Base-by-base conservation (phyloP, 2,329 filamentous ascomycete species). In the Pseudogymnoascus sp. region DNA sequence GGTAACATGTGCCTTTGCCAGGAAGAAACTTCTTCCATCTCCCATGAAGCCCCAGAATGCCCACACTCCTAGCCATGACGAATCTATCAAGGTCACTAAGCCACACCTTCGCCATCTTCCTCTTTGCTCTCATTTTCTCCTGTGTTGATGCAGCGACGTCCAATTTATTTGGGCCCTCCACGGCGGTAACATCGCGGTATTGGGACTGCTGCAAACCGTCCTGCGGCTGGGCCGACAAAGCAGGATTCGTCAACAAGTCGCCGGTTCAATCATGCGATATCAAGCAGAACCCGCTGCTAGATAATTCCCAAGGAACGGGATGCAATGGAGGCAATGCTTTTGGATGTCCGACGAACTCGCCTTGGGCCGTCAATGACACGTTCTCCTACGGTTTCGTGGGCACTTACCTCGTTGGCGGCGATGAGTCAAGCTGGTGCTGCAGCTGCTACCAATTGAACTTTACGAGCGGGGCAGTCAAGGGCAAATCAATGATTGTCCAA, bases 131-230 rank as follows among this genome's bases (percentile, higher is more conserved):
- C 28, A 16, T 57, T 19, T 14, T 57, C 51, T 57, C 28, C 10
- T 34, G 28, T 36, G 51, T 21, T 57, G 28, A 57, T 34, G 28
- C 19, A 13, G 43, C 16, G 7, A 31, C 23, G n/a, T 57, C 51
- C 28, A 7, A 25, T 16, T 11, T 34, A 21, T 36, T 19, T 36
- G 51, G 51, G 16, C 51, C 51, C 5, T 57, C 51, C 5, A 57
- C 28, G 1, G 51, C 51, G 51, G 7, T 16, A 13, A 75, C 76
- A 31, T 77, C 76, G 6, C 70, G 81, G 65, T 83, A 82, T 73
- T 83, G 83, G 82, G 87, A 90, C 73, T 90, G 87, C 78, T 90
- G 87, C 78, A 90, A 90, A 78, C 83, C 86, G 23, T 87, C 84
- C 19, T 90, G 86, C 73, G 79, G 79, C 3, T 85, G 86, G 86